Evolutionary conservation across 768 basidiomycete genomes (phyloP).

Genomic region (Tylopilus subfusipes): DNA sequence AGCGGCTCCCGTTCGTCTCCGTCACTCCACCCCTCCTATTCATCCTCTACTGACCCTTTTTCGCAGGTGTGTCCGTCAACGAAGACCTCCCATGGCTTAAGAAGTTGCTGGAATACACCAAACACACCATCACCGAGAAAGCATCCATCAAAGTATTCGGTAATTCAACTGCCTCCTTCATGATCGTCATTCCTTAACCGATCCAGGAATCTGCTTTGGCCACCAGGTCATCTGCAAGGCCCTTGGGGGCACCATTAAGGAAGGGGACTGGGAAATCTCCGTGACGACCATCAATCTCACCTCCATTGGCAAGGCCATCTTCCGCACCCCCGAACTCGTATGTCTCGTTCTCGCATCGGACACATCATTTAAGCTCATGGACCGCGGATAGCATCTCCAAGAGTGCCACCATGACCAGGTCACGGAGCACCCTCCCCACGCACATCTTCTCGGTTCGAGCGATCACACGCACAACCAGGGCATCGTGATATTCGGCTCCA

Average conservation of each 20-base stretch:
- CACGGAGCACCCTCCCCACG: not conserved
- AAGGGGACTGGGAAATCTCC: not conserved
- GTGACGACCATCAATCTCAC: not conserved
- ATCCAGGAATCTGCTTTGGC: no score
- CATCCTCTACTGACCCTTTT: no score
- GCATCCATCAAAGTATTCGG: constrained; percentile 71
- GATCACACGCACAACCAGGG: not conserved
- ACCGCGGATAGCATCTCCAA: not conserved
- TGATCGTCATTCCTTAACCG: not conserved
- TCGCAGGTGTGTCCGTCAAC: constrained; percentile 68
- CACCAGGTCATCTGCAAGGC: no score
- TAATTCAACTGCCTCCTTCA: constrained; percentile 17
- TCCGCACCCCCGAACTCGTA: not conserved
- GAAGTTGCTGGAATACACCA: constrained; percentile 56
- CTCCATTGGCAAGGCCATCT: not conserved
- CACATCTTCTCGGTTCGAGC: not conserved
- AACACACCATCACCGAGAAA: constrained; percentile 44
- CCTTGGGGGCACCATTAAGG: no score
- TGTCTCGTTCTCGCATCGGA: not conserved
- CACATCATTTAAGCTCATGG: not conserved
- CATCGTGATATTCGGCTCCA: not conserved
- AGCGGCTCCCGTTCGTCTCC: constrained; percentile 72
- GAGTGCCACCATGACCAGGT: not conserved
- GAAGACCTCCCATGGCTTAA: constrained; percentile 74
- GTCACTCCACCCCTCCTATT: no score